phyloP scores from a whole-genome alignment of 345 rosid species.

The Syzygium oleosum region DNA sequence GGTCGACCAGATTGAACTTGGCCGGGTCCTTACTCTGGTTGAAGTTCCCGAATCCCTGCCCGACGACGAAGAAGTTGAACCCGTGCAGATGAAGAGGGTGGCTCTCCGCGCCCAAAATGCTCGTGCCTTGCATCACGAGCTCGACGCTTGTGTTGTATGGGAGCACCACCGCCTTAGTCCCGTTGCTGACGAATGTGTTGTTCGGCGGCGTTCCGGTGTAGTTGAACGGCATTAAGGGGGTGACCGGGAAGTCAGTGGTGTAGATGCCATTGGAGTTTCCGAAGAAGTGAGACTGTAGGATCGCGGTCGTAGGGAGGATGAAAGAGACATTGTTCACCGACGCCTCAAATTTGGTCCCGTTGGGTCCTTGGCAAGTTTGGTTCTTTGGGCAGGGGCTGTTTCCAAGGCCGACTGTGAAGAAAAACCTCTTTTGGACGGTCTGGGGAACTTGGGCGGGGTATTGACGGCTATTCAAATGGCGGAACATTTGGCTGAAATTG shows the following conservation, averaged over 20 bases:
- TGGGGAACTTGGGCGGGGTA: constrained; percentile 61
- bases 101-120: constrained; percentile 59
- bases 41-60: constrained; percentile 75
- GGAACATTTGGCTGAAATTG: constrained; percentile 35
- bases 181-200: constrained; percentile 41
- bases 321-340: constrained; percentile 61
- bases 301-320: constrained; percentile 36
- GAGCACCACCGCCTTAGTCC: constrained; percentile 48
- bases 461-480: constrained; percentile 37
- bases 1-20: constrained; percentile 60
- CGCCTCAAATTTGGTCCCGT: constrained; percentile 56
- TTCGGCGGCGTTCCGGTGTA: constrained; percentile 74
- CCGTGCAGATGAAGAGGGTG: constrained; percentile 88
- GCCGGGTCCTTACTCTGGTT: constrained; percentile 41
- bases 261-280: constrained; percentile 37
- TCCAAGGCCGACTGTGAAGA: constrained; percentile 64
- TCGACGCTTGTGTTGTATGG: constrained; percentile 61
- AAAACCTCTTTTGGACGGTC: constrained; percentile 21
- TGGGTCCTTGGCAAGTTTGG: constrained; percentile 72
- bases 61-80: constrained; percentile 57
- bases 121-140: constrained; percentile 71
- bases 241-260: constrained; percentile 45
- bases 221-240: constrained; percentile 45
- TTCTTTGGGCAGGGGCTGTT: constrained; percentile 50
- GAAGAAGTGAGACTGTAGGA: constrained; percentile 47